Percentiles rank a stretch among this genome's conserved stretches.
These are phyloP conservation scores for Platanus orientalis DNA, from an alignment of 164 flowering plant genomes.

Conservation along the genomic window DNA sequence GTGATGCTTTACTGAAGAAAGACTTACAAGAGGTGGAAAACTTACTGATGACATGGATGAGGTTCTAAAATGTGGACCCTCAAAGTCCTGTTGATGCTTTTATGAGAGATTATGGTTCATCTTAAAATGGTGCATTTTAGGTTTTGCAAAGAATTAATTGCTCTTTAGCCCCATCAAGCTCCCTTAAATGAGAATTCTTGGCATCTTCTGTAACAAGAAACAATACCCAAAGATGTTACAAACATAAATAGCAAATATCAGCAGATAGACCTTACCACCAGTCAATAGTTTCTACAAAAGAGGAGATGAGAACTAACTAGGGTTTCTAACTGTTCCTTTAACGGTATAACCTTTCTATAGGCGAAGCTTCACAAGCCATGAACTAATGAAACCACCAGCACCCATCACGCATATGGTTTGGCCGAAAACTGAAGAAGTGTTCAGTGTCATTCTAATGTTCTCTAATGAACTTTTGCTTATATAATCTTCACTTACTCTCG, in stretches of 20 bases:
- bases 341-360: slow-evolving; percentile 48
- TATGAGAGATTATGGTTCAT: no score
- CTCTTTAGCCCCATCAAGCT: slow-evolving; percentile 73
- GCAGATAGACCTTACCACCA: no score
- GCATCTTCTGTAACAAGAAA: slow-evolving; percentile 55
- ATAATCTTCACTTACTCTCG: no score
- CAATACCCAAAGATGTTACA: not conserved
- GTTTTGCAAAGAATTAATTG: slow-evolving; percentile 63
- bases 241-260: not conserved
- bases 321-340: no score
- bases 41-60: no score
- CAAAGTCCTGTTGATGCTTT: no score
- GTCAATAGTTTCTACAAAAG: not conserved
- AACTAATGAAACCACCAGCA: slow-evolving; percentile 67
- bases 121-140: slow-evolving; percentile 80
- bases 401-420: slow-evolving; percentile 58
- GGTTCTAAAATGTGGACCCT: no score
- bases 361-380: slow-evolving; percentile 55
- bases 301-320: slow-evolving; percentile 19
- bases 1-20: no score
- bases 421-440: slow-evolving; percentile 21
- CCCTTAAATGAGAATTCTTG: slow-evolving; percentile 76
- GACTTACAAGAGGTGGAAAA: no score
- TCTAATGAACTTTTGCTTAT: no score
- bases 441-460: no score